Evolutionary conservation across 495 filamentous ascomycete genomes (phyloP).

Genomic region (Terfezia boudieri): DNA sequence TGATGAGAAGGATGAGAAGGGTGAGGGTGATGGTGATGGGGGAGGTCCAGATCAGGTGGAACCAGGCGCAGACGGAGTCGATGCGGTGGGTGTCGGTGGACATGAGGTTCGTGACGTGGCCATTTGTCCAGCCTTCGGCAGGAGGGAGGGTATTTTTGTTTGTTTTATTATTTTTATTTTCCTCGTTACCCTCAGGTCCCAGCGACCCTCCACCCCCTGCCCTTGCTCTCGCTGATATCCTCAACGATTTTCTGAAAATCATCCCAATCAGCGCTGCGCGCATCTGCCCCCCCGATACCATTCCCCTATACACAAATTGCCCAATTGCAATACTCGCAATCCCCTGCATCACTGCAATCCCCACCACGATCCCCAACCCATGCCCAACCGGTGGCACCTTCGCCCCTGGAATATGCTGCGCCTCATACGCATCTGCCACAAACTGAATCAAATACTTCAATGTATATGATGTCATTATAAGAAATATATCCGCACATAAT

Average conservation of each 20-base stretch:
- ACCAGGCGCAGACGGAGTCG: slow-evolving; percentile 63
- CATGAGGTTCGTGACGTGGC: slow-evolving; percentile 78
- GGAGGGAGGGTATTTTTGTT: slow-evolving; percentile 23
- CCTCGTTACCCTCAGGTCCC: slow-evolving; percentile 13
- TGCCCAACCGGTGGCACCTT: slow-evolving; percentile 37
- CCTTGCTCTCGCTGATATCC: slow-evolving; percentile 52
- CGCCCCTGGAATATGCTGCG: slow-evolving; percentile 23
- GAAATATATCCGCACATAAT: slow-evolving; percentile 34
- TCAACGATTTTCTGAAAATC: slow-evolving; percentile 68
- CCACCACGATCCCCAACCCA: slow-evolving; percentile 53
- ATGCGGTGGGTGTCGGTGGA: slow-evolving; percentile 78
- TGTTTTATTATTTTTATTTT: slow-evolving; percentile 20
- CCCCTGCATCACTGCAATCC: slow-evolving; percentile 54
- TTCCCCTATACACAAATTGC: slow-evolving; percentile 63
- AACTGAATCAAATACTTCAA: slow-evolving; percentile 44
- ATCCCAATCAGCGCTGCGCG: slow-evolving; percentile 50
- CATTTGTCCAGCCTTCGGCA: slow-evolving; percentile 71
- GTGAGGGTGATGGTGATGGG: slow-evolving; percentile 58
- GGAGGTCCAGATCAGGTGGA: slow-evolving; percentile 75
- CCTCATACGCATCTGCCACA: slow-evolving; percentile 52
- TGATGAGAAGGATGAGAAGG: slow-evolving; percentile 56
- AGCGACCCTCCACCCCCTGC: slow-evolving; percentile 37
- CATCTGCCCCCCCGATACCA: slow-evolving; percentile 57
- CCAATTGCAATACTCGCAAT: slow-evolving; percentile 48
- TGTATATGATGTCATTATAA: slow-evolving; percentile 36